Evolutionary conservation across 1,139 yeast species (phyloP), one percentile per base, ranked within the genome.

Genomic region (Sugiyamaella xylanicola): DNA sequence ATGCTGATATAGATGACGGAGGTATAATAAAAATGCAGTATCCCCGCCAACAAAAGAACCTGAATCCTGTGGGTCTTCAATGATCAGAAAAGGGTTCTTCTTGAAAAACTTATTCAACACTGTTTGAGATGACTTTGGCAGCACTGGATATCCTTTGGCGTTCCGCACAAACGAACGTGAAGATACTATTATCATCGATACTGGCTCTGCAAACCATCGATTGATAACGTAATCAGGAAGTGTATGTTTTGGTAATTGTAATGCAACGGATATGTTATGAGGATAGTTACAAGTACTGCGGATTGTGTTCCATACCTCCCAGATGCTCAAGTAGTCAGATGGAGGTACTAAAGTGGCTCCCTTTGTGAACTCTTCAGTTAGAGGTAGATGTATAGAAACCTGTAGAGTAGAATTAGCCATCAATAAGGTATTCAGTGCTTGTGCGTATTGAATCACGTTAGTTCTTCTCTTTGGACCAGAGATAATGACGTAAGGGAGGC

Each of bases 301-400:
- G 9, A 85, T 77, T 0, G 86, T 76, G 63, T 84, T 82, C 90
- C 90, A 85, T 62, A 83, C 77, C 56, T 83, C 87, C 90, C 90
- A 85, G 1, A 86, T 81, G 2, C 84, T 80, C 39, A 84, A 66
- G 5, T 78, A 72, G 65, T 83, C 86, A 15, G 76, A 68, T 15
- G 78, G 78, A 29, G 80, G 78, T 25, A 67, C 73, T 15, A 68
- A 51, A 29, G 52, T 37, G n/a, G 65, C 55, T 25, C 45, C 19
- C 29, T 56, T 53, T 19, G 53, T 61, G 71, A 77, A 66, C 67
- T 80, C 70, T 74, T 79, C 66, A 66, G 76, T 55, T 76, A 82
- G 62, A 60, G 73, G 61, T 69, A 79, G 47, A 72, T 76, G 64
- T 68, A 80, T 40, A 65, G 71, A 48, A 56, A 72, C 35, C 68